Evolutionary conservation across 2,329 filamentous ascomycete species (phyloP), one percentile per base, ranked within the genome.

Genomic region (Sporothrix globosa): DNA sequence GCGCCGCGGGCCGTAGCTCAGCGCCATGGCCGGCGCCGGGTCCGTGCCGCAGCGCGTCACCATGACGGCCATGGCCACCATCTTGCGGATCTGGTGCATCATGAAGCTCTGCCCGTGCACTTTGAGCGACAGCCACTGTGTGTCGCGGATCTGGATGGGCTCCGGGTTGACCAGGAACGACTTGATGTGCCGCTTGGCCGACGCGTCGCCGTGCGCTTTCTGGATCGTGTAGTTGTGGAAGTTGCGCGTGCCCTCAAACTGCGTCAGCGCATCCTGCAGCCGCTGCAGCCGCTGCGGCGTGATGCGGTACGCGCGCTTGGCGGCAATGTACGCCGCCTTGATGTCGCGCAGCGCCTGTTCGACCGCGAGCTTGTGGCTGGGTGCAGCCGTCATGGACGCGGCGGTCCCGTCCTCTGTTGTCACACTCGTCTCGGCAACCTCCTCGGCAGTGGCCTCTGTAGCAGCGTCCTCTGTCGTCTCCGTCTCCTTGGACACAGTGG

Each of bases 71-170:
- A 99, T 93, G 70, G 92, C 93, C 19, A 99, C 92, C 96, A 99
- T 98, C 82, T 98, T 99, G 77, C 96, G 91, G 80, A 99, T 99
- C 82, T 99, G 96, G 81, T 99, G 96, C 96, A 99, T 99, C 96
- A 99, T 99, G 85, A 99, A 99, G 77, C 91, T 95, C 81, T 99
- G 96, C 0, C 96, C 96, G 80, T 99, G 96, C 30, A 99, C 94
- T 79, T 97, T 97, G 74, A 98, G 85, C 56, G 91, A 96, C 4
- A 99, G 85, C 96, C 96, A 99, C 83, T 99, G 92, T 1, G 93
- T 97, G 77, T 95, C 90, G 79, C 92, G 88, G 80, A 97, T 96
- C 77, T 93, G 88, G 76, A 97, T 90, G 0, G 93, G 93, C 67
- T 87, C 83, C 3, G 83, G 82, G 79, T 93, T 91, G 71, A 93